A percentile compares a stretch with the other conserved stretches of the same genome.
phyloP scores from a whole-genome alignment of 2,329 filamentous ascomycete species.

The Claviceps sorghi region DNA sequence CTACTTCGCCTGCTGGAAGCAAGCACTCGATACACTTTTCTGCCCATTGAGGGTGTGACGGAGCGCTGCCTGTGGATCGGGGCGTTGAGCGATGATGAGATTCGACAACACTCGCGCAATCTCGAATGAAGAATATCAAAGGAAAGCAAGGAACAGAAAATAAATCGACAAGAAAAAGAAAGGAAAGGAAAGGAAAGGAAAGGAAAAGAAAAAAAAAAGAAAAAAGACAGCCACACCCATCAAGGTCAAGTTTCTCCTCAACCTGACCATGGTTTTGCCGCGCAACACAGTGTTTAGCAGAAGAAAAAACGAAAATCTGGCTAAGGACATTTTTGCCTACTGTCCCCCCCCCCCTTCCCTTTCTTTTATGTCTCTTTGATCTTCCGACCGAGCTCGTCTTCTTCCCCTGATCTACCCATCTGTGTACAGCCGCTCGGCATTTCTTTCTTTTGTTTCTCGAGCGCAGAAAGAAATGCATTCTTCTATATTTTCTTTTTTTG shows the following conservation, averaged over 20 bases:
- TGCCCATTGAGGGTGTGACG: conserved; percentile 60
- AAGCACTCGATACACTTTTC: conserved; percentile 59
- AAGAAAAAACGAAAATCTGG: not conserved
- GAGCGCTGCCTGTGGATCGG: conserved; percentile 79
- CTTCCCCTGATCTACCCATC: not conserved
- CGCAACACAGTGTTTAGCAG: no score
- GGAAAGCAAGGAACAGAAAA: not conserved
- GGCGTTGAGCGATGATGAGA: conserved; percentile 61
- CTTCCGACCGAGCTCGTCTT: not conserved
- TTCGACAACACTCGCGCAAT: conserved; percentile 38
- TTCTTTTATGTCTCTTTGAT: not conserved
- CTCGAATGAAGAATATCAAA: conserved; percentile 23
- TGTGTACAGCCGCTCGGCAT: not conserved
- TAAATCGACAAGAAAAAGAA: not conserved
- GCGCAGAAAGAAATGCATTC: not conserved
- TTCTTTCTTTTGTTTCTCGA: not conserved
- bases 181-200: no score
- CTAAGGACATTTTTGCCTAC: not conserved
- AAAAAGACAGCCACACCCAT: not conserved
- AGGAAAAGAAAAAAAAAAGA: not conserved
- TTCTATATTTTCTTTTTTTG: not conserved
- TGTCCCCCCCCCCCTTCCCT: not conserved
- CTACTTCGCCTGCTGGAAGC: conserved; percentile 65
- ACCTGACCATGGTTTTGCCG: not conserved
- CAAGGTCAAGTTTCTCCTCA: not conserved